Base-by-base conservation (phyloP, 2,329 filamentous ascomycete genomes). In the Fusarium zealandicum region DNA sequence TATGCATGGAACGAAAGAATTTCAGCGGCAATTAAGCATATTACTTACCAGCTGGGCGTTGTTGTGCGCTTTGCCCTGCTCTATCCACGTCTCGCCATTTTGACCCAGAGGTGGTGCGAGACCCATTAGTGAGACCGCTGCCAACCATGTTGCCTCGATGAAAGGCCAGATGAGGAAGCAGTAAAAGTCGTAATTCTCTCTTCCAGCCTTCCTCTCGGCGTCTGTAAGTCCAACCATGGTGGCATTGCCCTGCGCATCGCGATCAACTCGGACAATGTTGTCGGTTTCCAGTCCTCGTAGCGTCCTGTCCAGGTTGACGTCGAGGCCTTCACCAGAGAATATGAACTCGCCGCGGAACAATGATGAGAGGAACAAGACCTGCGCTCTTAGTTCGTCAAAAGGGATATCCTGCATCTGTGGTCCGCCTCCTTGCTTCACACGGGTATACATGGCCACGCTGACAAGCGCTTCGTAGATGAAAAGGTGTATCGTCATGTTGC, bases 91-190 rank as follows among this genome's bases (percentile, higher is more conserved):
- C 40, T 89, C 86, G n/a, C 80, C 80, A n/a, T 80, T 77, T 54
- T 81, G 73, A 1, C 70, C 76, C 1, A 74, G 69, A 4, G 91
- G 92, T 2, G 93, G 92, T 0, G 90, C 89, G 12, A 98, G 81
- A 37, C 93, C 93, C 78, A 96, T 88, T 1, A 98, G 79, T 0
- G 90, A 92, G 1, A 98, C 89, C 0, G 92, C 90, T 10, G 92
- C 93, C 2, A 99, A 82, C 95, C 95, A 99, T 45, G 85, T 89
- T 0, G 93, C 90, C 74, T 99, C 95, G 63, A 98, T 93, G 65
- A 99, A 99, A 0, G 95, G 95, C 95, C 95, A 99, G 59, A 99
- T 92, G 16, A 99, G 77, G 80, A 98, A 99, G 76, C 93, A 98
- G 76, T 98, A 98, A 74, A 99, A 99, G 70, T 99, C 95, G 68